Percentiles rank a stretch among this genome's conserved stretches.
These are phyloP conservation scores for Mortierella antarctica DNA, from an alignment of 192 early-diverging fungal species.

Conservation along the genomic window DNA sequence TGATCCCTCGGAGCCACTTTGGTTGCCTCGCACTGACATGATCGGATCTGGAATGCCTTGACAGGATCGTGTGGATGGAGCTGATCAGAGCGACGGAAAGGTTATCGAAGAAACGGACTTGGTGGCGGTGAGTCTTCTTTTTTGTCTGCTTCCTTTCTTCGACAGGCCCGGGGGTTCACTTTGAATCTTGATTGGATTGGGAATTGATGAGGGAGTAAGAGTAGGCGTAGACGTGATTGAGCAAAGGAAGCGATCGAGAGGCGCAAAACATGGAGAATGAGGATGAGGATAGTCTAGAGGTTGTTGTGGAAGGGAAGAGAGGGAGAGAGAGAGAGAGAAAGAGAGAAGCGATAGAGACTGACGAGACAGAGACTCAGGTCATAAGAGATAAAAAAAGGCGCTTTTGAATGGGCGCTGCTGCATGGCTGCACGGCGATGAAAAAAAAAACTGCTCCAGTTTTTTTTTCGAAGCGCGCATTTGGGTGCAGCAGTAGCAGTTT, in stretches of 20 bases:
- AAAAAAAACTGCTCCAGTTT: too few relatives aligned
- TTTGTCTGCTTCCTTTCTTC: not conserved
- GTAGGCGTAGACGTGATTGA: slow-evolving; percentile 1
- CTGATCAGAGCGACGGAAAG: not conserved
- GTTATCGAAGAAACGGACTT: not conserved
- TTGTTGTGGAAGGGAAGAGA: not conserved
- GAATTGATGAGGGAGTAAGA: slow-evolving; percentile 2
- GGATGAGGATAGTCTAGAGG: not conserved
- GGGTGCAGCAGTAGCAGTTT: too few relatives aligned
- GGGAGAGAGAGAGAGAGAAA: not conserved
- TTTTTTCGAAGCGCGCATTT: too few relatives aligned
- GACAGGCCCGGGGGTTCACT: not conserved
- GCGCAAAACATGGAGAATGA: slow-evolving; percentile 16
- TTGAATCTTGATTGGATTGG: slow-evolving; percentile 15
- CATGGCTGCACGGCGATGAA: too few relatives aligned
- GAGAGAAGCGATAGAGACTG: not conserved
- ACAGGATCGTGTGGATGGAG: not conserved
- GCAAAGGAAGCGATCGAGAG: not conserved
- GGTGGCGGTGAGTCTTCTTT: not conserved
- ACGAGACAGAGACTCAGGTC: not conserved
- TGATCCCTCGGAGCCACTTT: slow-evolving; percentile 41
- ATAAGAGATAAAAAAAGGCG: not conserved
- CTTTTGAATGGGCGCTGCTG: too few relatives aligned
- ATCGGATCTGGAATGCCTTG: slow-evolving; percentile 32
- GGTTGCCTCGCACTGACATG: slow-evolving; percentile 23